Base-by-base conservation (phyloP, 2,329 filamentous ascomycete genomes). In the Sphaerulina musiva region DNA sequence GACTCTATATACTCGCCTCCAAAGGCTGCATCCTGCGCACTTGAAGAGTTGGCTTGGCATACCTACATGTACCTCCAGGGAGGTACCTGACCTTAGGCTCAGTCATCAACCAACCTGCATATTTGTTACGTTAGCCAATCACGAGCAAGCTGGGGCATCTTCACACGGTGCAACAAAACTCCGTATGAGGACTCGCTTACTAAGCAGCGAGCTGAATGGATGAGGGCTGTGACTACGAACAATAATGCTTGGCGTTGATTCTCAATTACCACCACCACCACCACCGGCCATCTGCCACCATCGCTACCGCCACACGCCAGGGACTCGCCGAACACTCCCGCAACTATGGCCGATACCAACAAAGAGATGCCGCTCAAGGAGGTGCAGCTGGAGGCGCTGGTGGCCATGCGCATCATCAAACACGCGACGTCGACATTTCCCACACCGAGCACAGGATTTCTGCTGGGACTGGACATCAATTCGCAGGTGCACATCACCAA, bases 321-420 rank as follows among this genome's bases (percentile, higher is more conserved):
- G 14, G 34, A 48, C 34, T 23, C 29, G 40, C 46, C 41, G 29
- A 40, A n/a, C 32, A 42, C 43, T 39, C 45, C 36, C 46, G 46
- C 51, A 54, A 62, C 50, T 56, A 68, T 67, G 65, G 64, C 66
- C 47, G 60, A 64, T 36, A 55, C 58, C 39, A 51, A 58, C 36
- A 59, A 59, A 42, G 62, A 63, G 87, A 75, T 87, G 85, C 65
- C 67, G 31, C 49, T 68, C 45, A 59, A 54, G 79, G 81, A 89
- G 74, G 89, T 96, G 68, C 89, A 95, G 79, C 86, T 97, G 70
- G 91, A 95, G 79, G 89, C 92, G 69, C 79, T 97, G 79, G 92
- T 95, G 68, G 88, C 95, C 65, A 92, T 96, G 87, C 95, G 96
- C 80, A 91, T 97, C 72, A 91, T 95, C 74, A 96, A 95, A 77